Evolutionary conservation across 345 rosid genomes (phyloP).

Genomic region (Hypericum androsaemum): DNA sequence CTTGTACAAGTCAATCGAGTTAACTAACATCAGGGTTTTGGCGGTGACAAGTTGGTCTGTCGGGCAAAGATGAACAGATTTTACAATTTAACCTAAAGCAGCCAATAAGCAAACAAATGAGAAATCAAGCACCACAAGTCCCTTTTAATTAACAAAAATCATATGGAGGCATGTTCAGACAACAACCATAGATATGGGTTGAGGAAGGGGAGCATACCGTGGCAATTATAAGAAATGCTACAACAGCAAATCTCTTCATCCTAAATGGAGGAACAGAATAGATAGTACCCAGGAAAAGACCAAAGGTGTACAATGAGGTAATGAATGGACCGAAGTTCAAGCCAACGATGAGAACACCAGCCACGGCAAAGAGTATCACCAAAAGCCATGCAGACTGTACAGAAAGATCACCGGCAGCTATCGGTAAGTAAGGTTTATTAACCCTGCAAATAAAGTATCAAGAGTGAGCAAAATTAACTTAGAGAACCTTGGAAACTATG

Average conservation of each 20-base stretch:
- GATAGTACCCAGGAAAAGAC: conserved; percentile 78
- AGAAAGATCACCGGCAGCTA: conserved; percentile 97
- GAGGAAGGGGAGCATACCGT: conserved; percentile 33
- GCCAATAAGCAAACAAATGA: too few relatives aligned
- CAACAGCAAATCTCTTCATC: conserved; percentile 82
- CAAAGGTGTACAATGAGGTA: conserved; percentile 57
- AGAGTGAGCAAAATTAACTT: too few relatives aligned
- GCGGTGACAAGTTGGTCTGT: too few relatives aligned
- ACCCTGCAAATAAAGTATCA: conserved; percentile 46
- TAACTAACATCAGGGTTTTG: too few relatives aligned
- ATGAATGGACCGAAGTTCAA: conserved; percentile 78
- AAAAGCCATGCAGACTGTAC: conserved; percentile 80
- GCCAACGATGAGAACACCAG: conserved; percentile 66
- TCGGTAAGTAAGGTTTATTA: conserved; percentile 94
- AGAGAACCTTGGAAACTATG: too few relatives aligned
- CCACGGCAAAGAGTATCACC: conserved; percentile 67
- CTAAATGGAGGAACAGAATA: conserved; percentile 96
- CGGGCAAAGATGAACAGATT: too few relatives aligned
- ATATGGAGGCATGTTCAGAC: too few relatives aligned
- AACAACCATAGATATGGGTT: background rate
- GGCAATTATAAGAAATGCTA: conserved; percentile 90
- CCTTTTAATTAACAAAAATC: too few relatives aligned
- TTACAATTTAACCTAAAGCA: too few relatives aligned
- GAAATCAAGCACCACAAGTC: too few relatives aligned
- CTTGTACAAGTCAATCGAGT: too few relatives aligned